Evolutionary conservation across 1,139 yeast genomes (phyloP).

Genomic region (Wickerhamiella pararugosa): DNA sequence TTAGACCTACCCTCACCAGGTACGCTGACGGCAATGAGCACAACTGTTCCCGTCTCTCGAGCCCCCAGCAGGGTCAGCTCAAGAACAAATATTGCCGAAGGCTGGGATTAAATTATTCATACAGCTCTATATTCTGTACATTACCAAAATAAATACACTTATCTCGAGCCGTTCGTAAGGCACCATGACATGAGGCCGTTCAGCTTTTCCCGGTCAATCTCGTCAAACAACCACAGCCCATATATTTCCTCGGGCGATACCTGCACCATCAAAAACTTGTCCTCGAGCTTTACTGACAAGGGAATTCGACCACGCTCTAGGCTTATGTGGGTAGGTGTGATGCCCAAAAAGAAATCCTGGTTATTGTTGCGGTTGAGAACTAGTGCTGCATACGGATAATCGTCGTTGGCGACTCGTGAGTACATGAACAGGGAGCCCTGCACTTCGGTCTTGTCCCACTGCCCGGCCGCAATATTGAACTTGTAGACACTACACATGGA

Average conservation of each 20-base stretch:
- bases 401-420: conserved; percentile 35
- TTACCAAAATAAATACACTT: too few species aligned
- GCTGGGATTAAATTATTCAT: too few species aligned
- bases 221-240: conserved; percentile 82
- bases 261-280: conserved; percentile 65
- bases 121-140: too few species aligned
- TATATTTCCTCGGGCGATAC: conserved; percentile 63
- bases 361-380: conserved; percentile 62
- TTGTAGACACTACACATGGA: conserved; percentile 75
- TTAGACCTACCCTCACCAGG: too few species aligned
- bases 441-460: conserved; percentile 68
- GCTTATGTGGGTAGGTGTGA: conserved; percentile 42
- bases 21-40: too few species aligned
- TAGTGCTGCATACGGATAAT: conserved; percentile 62
- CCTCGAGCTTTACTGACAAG: conserved; percentile 67
- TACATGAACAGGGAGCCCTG: conserved; percentile 77
- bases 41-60: too few species aligned
- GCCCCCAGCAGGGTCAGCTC: too few species aligned
- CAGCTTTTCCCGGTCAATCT: conserved; percentile 48
- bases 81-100: too few species aligned
- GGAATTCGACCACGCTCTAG: conserved; percentile 31
- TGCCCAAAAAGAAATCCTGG: conserved; percentile 67
- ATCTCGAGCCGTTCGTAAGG: conserved; percentile 12
- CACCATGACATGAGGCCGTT: conserved; percentile 14
- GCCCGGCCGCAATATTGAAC: conserved; percentile 45